Evolutionary conservation across 257 asterid species (phyloP), one percentile per base, ranked within the genome.

Genomic region (Lantana camara): DNA sequence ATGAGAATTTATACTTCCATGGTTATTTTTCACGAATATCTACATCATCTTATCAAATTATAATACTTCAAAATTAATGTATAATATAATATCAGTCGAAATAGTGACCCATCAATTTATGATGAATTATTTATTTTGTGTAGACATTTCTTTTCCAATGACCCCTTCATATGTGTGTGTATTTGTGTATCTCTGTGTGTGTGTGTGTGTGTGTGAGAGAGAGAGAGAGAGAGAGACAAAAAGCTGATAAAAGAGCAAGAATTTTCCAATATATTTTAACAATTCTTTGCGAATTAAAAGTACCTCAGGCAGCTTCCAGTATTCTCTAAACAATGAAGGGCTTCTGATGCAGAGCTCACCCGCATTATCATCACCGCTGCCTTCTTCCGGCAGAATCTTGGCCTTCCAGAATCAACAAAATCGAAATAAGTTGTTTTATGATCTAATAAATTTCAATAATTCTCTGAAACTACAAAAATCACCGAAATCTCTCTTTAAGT

Each of bases 271-370:
- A 19, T 32, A 9, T 42, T 16, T 9, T 7, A 50, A 10, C 10
- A 37, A 46, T 29, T n/a, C n/a, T n/a, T 41, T 35, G 51, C 15
- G 21, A 44, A 30, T 7, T 49, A 7, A 62, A 52, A 75, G 15
- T 77, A 93, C 99, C 95, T 87, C 80, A 4, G 96, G 96, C 61
- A 85, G 88, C 64, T 90, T 90, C 99, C 99, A 93, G 54, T 93
- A 93, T 73, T 83, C 95, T 74, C 80, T 87, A 83, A 93, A 93
- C 70, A 87, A 70, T n/a, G 99, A 93, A 56, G 99, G 97, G 55
- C 99, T 93, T 77, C 72, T 93, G 30, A 90, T 80, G 77, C 87
- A 90, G 41, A 93, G 99, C 76, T 93, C 99, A 4, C 99, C 85
- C 14, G 62, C 73, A 7, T 64, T 64, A 41, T 75, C 84, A 71